Conservation (phyloP, 169 alveolate genomes). For the Eimeria praecox region DNA sequence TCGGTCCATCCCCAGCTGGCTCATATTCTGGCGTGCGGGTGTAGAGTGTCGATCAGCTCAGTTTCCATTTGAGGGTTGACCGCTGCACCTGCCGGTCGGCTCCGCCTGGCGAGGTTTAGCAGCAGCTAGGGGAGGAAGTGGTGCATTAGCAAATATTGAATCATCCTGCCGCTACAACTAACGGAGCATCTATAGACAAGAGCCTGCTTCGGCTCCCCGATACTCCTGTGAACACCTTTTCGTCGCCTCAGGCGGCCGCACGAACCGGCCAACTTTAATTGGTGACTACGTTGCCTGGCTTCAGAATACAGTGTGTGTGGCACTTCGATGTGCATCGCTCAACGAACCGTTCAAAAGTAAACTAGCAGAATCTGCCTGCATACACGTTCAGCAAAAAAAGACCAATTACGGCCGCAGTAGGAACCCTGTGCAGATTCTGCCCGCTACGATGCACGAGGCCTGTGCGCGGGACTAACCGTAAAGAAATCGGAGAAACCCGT, state of each 20-base stretch:
- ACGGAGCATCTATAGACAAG: not conserved
- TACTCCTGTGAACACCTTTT: not conserved
- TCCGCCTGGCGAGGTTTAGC: not conserved
- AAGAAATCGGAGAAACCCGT: not conserved
- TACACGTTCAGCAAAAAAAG: not conserved
- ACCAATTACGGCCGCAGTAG: not conserved
- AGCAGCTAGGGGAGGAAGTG: not conserved
- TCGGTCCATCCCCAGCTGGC: constrained; percentile 54
- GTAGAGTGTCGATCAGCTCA: constrained; percentile 15
- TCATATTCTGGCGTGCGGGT: constrained; percentile 31
- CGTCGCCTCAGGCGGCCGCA: not conserved
- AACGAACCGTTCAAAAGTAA: not conserved
- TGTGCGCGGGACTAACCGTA: not conserved
- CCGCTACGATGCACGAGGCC: not conserved
- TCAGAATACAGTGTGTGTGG: not conserved
- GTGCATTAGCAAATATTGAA: not conserved
- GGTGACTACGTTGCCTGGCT: not conserved
- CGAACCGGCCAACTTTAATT: not conserved
- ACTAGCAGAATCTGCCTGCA: not conserved
- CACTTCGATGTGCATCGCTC: not conserved
- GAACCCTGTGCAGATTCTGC: not conserved
- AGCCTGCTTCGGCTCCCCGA: not conserved
- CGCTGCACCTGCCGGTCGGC: constrained; percentile 41
- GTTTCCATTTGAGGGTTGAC: constrained; percentile 41
- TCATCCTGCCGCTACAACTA: not conserved